Percentiles rank a stretch among this genome's conserved stretches.
These are phyloP conservation scores for Pseudogymnoascus sp. DNA, from an alignment of 2,329 filamentous ascomycete species.

Conservation along the genomic window DNA sequence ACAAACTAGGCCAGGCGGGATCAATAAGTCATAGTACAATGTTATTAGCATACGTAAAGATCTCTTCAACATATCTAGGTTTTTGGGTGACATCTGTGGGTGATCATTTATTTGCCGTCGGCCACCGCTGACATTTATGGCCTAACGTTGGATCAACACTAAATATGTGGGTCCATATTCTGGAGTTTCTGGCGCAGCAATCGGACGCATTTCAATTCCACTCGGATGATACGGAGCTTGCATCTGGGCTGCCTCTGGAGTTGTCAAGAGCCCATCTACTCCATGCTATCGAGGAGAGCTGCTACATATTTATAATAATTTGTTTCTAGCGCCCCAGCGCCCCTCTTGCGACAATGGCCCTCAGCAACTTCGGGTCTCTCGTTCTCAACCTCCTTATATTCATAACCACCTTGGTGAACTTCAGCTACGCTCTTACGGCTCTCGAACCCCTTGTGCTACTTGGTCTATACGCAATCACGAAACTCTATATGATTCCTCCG, in stretches of 20 bases:
- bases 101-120: neutral
- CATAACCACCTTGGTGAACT: slow-evolving; percentile 46
- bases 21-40: neutral
- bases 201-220: neutral
- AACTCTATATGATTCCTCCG: slow-evolving; percentile 40
- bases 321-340: slow-evolving; percentile 5
- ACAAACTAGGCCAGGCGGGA: neutral
- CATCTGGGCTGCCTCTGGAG: neutral
- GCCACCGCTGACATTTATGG: neutral
- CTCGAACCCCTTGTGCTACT: slow-evolving; percentile 42
- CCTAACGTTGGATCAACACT: neutral
- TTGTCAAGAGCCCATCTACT: neutral
- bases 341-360: slow-evolving; percentile 36
- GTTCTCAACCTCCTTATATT: slow-evolving; percentile 47
- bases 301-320: neutral
- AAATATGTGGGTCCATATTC: slow-evolving; percentile 10
- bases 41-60: neutral
- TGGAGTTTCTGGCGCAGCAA: neutral
- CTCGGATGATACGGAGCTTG: neutral
- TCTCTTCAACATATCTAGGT: neutral
- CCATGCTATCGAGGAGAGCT: neutral
- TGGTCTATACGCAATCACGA: slow-evolving; percentile 42
- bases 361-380: slow-evolving; percentile 45
- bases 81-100: neutral
- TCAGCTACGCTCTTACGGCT: slow-evolving; percentile 43